Conservation (phyloP, 805 yeast genomes). For the Myxozyma lipomycoides region DNA sequence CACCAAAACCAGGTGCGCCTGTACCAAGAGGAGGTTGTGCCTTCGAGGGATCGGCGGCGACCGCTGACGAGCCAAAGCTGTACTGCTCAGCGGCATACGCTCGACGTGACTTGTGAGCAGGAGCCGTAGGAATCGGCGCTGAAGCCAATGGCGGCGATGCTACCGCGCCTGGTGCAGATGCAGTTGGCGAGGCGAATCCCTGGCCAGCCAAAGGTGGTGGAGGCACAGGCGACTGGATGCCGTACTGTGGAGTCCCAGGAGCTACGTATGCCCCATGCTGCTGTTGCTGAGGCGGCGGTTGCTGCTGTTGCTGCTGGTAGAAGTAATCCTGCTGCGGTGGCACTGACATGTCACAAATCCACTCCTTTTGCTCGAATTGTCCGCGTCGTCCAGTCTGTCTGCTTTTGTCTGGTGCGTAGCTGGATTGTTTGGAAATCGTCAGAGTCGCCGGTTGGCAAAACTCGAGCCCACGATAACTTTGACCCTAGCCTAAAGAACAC, state of each 20-base stretch:
- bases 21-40: background rate
- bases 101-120: conserved; percentile 37
- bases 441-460: no score
- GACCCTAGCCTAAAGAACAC: no score
- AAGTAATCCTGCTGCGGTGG: conserved; percentile 5
- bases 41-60: conserved; percentile 27
- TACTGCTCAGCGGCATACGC: conserved; percentile 50
- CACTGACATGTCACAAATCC: conserved; percentile 13
- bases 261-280: background rate
- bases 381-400: no score
- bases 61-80: conserved; percentile 36
- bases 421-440: no score
- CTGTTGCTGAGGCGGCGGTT: background rate
- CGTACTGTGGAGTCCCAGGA: conserved; percentile 11
- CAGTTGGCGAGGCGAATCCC: conserved; percentile 3
- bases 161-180: background rate
- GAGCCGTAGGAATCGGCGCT: background rate
- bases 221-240: conserved; percentile 12
- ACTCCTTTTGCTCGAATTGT: no score
- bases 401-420: no score
- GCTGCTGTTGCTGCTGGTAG: background rate
- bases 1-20: conserved; percentile 5
- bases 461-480: no score
- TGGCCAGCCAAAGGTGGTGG: conserved; percentile 4
- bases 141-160: conserved; percentile 4